Base-by-base conservation (phyloP, 768 basidiomycete species). In the Mycena rosella region DNA sequence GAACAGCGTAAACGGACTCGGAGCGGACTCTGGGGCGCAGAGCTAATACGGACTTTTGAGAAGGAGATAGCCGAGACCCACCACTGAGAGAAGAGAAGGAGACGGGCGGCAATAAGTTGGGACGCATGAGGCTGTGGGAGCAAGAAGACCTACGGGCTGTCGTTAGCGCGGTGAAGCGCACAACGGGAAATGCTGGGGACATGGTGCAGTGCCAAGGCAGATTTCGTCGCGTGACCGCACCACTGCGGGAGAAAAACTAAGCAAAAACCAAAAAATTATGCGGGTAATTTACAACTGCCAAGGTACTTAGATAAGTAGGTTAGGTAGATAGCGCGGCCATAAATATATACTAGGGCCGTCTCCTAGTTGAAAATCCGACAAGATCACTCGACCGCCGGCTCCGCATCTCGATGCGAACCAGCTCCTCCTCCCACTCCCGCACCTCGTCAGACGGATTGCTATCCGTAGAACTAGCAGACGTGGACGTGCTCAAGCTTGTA, bases 401-500 rank as follows among this genome's bases (percentile, higher is more conserved):
- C 77, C 80, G 81, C 71, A 82, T 79, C 78, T 93, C 92, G 70
- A 94, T 92, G 67, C 87, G 84, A 66, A 84, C 88, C 49, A 93
- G 83, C 81, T 94, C 92, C 75, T 87, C 88, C 77, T 94, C 93
- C 93, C 93, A 95, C 70, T 89, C 93, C 60, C 83, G 81, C 74
- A 88, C 81, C 47, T 84, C 82, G 38, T 79, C 72, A 26, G 67
- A 63, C 72, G 72, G 61, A 65, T 79, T 72, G 63, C 78, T 72
- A 49, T 77, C 72, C 75, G 70, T 71, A 47, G 77, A 78, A 42
- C 74, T 73, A 62, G 76, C 77, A 44, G 78, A 79, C 18, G 70
- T 78, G 40, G 78, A 79, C 18, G 70, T 71, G 59, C 70, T 78
- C 65, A 74, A 71, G 54, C 75, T 78, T 40, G 74, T 70, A 45